phyloP scores from a whole-genome alignment of 2,329 filamentous ascomycete genomes.

The Scleromitrula shiraiana region DNA sequence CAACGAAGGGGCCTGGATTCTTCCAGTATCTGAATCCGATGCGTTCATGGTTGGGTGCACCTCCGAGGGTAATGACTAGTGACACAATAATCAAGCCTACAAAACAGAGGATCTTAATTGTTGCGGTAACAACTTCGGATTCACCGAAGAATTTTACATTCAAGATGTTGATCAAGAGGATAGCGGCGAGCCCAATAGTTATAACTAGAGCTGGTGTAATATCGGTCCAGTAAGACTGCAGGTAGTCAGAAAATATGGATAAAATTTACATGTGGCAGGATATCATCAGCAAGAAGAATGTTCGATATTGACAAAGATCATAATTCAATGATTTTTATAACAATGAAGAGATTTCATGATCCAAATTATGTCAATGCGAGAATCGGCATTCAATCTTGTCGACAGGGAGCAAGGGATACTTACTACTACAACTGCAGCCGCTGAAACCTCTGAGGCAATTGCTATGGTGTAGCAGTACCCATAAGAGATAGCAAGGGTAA shows the following conservation, averaged over 20 bases:
- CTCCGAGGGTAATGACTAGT: conserved; percentile 55
- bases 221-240: conserved; percentile 65
- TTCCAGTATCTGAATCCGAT: conserved; percentile 65
- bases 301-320: too few species aligned
- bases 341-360: too few species aligned
- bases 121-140: conserved; percentile 78
- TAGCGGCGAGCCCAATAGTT: conserved; percentile 68
- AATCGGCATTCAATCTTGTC: too few species aligned
- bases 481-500: conserved; percentile 28
- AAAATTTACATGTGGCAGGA: too few species aligned
- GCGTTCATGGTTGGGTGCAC: conserved; percentile 47
- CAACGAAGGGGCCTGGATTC: conserved; percentile 58
- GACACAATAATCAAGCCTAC: conserved; percentile 58
- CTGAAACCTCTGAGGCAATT: conserved; percentile 76
- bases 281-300: too few species aligned
- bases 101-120: conserved; percentile 63
- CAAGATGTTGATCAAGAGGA: conserved; percentile 77
- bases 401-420: too few species aligned
- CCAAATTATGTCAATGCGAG: too few species aligned
- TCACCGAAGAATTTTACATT: conserved; percentile 84
- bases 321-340: too few species aligned
- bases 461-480: conserved; percentile 36
- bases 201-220: conserved; percentile 62
- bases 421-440: conserved; percentile 74
- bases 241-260: too few species aligned